Base-by-base conservation (phyloP, 768 basidiomycete species). In the Tephrocybe rancida region DNA sequence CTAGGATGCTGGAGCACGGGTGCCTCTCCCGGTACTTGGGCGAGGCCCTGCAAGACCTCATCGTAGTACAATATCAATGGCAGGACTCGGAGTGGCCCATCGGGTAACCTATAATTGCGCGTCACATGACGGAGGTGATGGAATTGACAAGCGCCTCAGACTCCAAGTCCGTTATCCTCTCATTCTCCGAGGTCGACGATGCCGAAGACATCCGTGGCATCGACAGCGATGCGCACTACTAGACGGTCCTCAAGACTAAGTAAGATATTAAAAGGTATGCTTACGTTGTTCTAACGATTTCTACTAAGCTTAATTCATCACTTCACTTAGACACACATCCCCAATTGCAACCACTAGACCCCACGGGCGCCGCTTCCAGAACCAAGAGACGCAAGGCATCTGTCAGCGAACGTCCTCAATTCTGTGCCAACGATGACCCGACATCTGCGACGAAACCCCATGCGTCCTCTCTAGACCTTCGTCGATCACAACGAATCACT, bases 401-500 rank as follows among this genome's bases (percentile, higher is more conserved):
- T 26, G 30, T 44, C 13, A 44, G 25, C 9, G 57, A 27, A 41
- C 13, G 9, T 24, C 29, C 27, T 24, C 39, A 21, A 44, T 26
- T 45, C 3, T 56, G 57, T 29, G 18, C 30, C 8, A 50, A 44
- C 19, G 61, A 60, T 45, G 52, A 52, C 16, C 11, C 41, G 8
- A 16, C 37, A 30, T 44, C 48, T 19, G 37, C 52, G 30, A 41
- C 47, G 29, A 64, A 64, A 54, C 53, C 48, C 18, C 60, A 47
- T 45, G 47, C 52, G 37, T 45, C 55, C 27, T 61, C 66, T 18
- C 30, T 34, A 56, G 64, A 67, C 57, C 65, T 60, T 54, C 64
- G 72, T 59, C 70, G 74, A 67, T 75, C 73, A 9, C 66, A 66
- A 49, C 72, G 73, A 62, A 74, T 75, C 60, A 70, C 72, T 19